Evolutionary conservation across 2,329 filamentous ascomycete genomes (phyloP).

Genomic region (Penicillium psychrosexuale): DNA sequence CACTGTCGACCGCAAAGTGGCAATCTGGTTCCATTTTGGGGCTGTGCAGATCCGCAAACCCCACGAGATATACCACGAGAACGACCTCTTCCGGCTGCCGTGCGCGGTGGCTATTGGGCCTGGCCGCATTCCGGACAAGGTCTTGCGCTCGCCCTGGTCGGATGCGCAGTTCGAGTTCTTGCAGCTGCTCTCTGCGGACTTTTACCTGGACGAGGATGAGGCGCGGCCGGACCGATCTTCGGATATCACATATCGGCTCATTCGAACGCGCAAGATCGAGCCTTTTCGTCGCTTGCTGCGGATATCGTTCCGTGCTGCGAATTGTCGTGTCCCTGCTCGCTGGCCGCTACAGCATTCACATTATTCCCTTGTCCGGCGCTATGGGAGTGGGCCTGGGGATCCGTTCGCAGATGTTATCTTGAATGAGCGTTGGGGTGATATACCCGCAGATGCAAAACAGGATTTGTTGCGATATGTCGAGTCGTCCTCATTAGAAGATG

Average conservation of each 20-base stretch:
- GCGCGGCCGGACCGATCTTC: slow-evolving; percentile 27
- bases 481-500: neutral
- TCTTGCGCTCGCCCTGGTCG: slow-evolving; percentile 41
- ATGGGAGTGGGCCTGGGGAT: slow-evolving; percentile 29
- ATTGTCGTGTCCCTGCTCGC: slow-evolving; percentile 30
- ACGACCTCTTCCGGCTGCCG: slow-evolving; percentile 38
- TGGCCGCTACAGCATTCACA: slow-evolving; percentile 37
- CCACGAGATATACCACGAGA: slow-evolving; percentile 28
- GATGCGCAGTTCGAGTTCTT: slow-evolving; percentile 40
- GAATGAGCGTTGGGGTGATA: slow-evolving; percentile 32
- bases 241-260: slow-evolving; percentile 33
- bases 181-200: slow-evolving; percentile 34
- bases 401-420: slow-evolving; percentile 36
- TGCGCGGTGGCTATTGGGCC: slow-evolving; percentile 25
- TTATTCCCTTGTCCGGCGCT: slow-evolving; percentile 32
- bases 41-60: slow-evolving; percentile 34
- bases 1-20: slow-evolving; percentile 27
- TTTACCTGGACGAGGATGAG: slow-evolving; percentile 39
- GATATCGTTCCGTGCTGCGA: slow-evolving; percentile 30
- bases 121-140: slow-evolving; percentile 38
- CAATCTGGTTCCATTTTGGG: slow-evolving; percentile 40
- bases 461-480: slow-evolving; percentile 23
- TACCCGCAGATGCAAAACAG: slow-evolving; percentile 26
- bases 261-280: slow-evolving; percentile 33
- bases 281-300: slow-evolving; percentile 33